These are phyloP conservation scores for Coemansia sp. DNA, from an alignment of 192 early-diverging fungal genomes.

Conservation along the genomic window DNA sequence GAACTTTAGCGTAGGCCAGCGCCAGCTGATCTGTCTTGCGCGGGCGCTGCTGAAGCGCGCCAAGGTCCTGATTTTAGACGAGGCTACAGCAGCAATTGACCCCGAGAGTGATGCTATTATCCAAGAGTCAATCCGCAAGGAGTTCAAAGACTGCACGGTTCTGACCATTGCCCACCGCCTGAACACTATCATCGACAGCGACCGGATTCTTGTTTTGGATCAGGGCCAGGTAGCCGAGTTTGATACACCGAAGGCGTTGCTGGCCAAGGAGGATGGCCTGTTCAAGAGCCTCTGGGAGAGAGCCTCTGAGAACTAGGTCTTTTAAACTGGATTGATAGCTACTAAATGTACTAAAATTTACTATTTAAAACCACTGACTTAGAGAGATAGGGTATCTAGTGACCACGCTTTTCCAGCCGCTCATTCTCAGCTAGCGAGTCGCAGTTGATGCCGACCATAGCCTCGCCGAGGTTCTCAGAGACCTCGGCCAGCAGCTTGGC, in stretches of 20 bases:
- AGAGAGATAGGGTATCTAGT: background rate
- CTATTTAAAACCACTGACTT: background rate
- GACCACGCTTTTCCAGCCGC: conserved; percentile 49
- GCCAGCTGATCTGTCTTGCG: conserved; percentile 71
- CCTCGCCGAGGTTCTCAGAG: conserved; percentile 90
- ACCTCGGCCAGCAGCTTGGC: conserved; percentile 83
- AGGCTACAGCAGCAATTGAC: conserved; percentile 77
- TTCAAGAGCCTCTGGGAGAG: conserved; percentile 3
- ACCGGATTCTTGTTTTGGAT: conserved; percentile 76
- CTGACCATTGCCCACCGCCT: conserved; percentile 82
- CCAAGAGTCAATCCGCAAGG: conserved; percentile 69
- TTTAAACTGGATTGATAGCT: background rate
- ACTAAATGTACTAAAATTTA: background rate
- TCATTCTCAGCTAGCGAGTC: conserved; percentile 43
- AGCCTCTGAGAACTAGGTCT: background rate
- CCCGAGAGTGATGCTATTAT: conserved; percentile 63
- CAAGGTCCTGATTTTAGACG: conserved; percentile 74
- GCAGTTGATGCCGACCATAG: conserved; percentile 95
- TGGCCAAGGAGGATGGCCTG: conserved; percentile 31
- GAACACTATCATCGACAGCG: conserved; percentile 75
- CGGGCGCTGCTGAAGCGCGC: conserved; percentile 74
- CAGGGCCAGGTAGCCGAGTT: conserved; percentile 68
- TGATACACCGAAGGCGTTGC: conserved; percentile 62
- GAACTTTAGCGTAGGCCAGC: conserved; percentile 82
- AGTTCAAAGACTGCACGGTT: conserved; percentile 73